These are phyloP conservation scores for Neurospora sp. DNA, from an alignment of 495 filamentous ascomycete species.

Conservation along the genomic window DNA sequence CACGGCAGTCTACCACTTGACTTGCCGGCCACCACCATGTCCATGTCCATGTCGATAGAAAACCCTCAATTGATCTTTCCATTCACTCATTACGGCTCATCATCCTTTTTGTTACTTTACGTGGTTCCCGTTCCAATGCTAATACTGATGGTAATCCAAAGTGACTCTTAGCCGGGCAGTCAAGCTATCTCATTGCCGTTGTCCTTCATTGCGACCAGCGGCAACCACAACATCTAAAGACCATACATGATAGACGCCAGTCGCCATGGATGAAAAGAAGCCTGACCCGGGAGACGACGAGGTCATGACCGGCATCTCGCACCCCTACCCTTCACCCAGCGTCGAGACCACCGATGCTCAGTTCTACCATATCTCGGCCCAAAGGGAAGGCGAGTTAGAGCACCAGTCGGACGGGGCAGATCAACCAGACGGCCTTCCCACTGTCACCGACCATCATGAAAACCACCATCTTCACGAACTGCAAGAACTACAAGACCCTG, in stretches of 20 bases:
- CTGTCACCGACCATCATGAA: constrained; percentile 8
- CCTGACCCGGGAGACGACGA: constrained; percentile 9
- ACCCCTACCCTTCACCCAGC: constrained; percentile 20
- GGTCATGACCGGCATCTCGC: constrained; percentile 11
- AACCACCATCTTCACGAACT: constrained; percentile 19
- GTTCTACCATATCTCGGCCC: constrained; percentile 18
- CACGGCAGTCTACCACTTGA: background rate
- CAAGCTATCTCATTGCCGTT: background rate
- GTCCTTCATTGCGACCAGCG: background rate
- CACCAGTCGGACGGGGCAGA: constrained; percentile 8
- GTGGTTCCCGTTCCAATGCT: constrained; percentile 3
- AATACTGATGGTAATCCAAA: constrained; percentile 12
- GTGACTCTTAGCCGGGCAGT: constrained; percentile 3
- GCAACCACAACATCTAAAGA: background rate
- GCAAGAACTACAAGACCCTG: constrained; percentile 19
- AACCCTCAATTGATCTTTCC: background rate
- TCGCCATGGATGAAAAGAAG: constrained; percentile 19
- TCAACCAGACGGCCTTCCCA: constrained; percentile 6
- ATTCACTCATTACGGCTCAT: background rate
- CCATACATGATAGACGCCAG: background rate
- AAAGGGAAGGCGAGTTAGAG: constrained; percentile 12
- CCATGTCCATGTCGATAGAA: background rate
- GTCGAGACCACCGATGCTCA: constrained; percentile 16
- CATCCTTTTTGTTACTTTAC: background rate
- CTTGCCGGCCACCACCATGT: background rate